A percentile compares a stretch with the other conserved stretches of the same genome.
Evolutionary conservation across 1,284 basidiomycete genomes (phyloP).

Genomic region (Cutaneotrichosporon dermatis): DNA sequence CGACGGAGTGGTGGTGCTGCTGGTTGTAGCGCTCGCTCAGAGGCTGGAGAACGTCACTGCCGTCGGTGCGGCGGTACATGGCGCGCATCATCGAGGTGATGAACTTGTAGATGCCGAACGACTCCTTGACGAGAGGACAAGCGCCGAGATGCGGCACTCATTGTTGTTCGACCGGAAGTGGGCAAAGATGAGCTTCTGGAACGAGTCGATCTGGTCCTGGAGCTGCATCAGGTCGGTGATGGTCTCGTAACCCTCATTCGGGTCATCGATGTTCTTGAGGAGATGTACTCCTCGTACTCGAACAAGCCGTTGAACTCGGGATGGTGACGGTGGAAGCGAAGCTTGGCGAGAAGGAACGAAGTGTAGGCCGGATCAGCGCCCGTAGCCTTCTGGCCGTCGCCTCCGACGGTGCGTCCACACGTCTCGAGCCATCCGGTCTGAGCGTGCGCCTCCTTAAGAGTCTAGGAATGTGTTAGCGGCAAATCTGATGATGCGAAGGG

Average conservation of each 20-base stretch:
- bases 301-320: constrained; percentile 95
- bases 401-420: constrained; percentile 77
- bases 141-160: constrained; percentile 87
- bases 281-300: constrained; percentile 95
- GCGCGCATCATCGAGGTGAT: constrained; percentile 95
- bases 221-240: constrained; percentile 92
- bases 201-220: constrained; percentile 95
- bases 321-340: constrained; percentile 86
- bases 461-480: constrained; percentile 53
- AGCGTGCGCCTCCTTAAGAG: constrained; percentile 89
- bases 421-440: constrained; percentile 96
- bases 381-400: constrained; percentile 78
- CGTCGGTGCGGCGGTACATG: constrained; percentile 86
- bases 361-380: constrained; percentile 92
- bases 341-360: constrained; percentile 87
- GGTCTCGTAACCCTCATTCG: constrained; percentile 95
- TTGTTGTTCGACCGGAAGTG: constrained; percentile 92
- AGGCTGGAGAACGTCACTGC: constrained; percentile 77
- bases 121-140: constrained; percentile 96
- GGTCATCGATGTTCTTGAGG: constrained; percentile 94
- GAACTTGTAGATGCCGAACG: constrained; percentile 94
- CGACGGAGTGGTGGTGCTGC: constrained; percentile 88
- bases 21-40: constrained; percentile 76
- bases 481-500: no score
- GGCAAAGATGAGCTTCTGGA: constrained; percentile 91